Conservation (phyloP, 441 rosid genomes). For the Populus hybrid region DNA sequence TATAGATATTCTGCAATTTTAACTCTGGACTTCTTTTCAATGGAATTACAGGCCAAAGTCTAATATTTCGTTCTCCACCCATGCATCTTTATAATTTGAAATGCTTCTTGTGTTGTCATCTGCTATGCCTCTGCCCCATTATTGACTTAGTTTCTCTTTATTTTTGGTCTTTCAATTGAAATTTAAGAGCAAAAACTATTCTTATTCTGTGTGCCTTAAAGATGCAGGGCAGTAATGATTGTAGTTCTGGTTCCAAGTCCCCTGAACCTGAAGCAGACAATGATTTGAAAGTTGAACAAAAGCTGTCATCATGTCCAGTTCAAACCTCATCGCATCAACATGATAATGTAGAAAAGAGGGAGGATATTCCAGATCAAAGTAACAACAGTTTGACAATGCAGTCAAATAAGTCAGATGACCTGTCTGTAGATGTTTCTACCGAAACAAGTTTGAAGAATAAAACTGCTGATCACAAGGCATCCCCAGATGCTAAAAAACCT, state of each 20-base stretch:
- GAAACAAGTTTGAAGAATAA: constrained; percentile 27
- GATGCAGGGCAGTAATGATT: constrained; percentile 49
- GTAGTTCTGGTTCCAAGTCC: constrained; percentile 37
- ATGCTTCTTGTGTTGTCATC: neutral
- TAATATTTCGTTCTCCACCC: neutral
- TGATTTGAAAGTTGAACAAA: constrained; percentile 28
- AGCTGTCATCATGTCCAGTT: constrained; percentile 33
- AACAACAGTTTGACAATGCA: constrained; percentile 21
- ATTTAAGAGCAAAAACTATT: neutral
- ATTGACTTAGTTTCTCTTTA: neutral
- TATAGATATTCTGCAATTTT: neutral
- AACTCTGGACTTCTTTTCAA: neutral
- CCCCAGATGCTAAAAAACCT: constrained; percentile 35
- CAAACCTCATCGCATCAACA: constrained; percentile 31
- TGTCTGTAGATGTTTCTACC: constrained; percentile 20
- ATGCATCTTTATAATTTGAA: neutral
- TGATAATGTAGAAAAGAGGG: constrained; percentile 28
- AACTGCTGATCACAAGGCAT: constrained; percentile 25
- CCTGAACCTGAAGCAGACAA: constrained; percentile 39
- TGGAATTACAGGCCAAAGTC: neutral
- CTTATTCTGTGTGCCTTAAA: constrained; percentile 18
- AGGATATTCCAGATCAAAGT: constrained; percentile 30
- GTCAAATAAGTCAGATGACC: constrained; percentile 32
- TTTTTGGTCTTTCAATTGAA: neutral
- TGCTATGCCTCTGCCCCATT: neutral